Percentiles rank a stretch among this genome's conserved stretches.
phyloP scores from a whole-genome alignment of 352 stramenopile genomes.

The Aphanomyces euteiches region DNA sequence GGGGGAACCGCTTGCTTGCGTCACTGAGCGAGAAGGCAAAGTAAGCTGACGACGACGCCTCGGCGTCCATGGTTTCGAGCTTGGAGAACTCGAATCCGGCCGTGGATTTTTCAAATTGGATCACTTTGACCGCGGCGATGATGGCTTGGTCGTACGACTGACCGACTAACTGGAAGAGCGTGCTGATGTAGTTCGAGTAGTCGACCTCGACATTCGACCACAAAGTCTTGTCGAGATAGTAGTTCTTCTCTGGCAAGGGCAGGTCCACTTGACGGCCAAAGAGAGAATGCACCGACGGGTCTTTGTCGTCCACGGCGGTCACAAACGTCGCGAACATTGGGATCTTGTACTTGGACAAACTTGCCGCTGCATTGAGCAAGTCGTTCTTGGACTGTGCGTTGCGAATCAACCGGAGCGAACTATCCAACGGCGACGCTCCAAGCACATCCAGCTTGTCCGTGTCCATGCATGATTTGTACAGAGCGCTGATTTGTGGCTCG shows the following conservation, averaged over 20 bases:
- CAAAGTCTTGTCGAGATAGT: slow-evolving; percentile 42
- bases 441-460: slow-evolving; percentile 42
- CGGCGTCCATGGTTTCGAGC: slow-evolving; percentile 23
- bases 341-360: slow-evolving; percentile 34
- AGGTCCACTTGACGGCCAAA: slow-evolving; percentile 51
- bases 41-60: neutral
- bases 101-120: slow-evolving; percentile 34
- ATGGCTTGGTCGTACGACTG: slow-evolving; percentile 35
- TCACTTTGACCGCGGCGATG: slow-evolving; percentile 33
- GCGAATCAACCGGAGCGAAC: slow-evolving; percentile 35
- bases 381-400: slow-evolving; percentile 25
- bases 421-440: slow-evolving; percentile 34
- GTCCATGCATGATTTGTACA: slow-evolving; percentile 56
- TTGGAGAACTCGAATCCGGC: slow-evolving; percentile 14
- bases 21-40: slow-evolving; percentile 43
- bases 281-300: slow-evolving; percentile 45
- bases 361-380: slow-evolving; percentile 34
- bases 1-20: slow-evolving; percentile 35
- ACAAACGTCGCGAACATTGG: slow-evolving; percentile 44
- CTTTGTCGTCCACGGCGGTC: slow-evolving; percentile 44
- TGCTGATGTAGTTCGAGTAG: slow-evolving; percentile 36
- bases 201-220: slow-evolving; percentile 50
- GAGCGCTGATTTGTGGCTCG: slow-evolving; percentile 40
- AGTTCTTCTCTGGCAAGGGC: slow-evolving; percentile 43
- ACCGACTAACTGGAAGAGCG: neutral